phyloP scores from a whole-genome alignment of 768 basidiomycete species.

The Lepiota brunneoincarnata region DNA sequence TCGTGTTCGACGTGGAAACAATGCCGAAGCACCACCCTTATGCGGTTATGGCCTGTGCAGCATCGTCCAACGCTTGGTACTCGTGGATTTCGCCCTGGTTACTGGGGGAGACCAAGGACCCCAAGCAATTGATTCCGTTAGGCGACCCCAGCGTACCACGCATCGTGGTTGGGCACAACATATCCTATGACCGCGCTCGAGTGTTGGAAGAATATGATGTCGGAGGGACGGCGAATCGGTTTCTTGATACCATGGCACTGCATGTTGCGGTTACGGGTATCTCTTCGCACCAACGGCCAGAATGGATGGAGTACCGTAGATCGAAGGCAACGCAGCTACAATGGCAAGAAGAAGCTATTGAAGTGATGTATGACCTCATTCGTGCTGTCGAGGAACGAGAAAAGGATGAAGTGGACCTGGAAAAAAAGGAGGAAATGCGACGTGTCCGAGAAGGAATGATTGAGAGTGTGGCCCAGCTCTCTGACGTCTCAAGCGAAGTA shows the following conservation, averaged over 20 bases:
- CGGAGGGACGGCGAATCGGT: conserved; percentile 66
- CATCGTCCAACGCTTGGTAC: conserved; percentile 85
- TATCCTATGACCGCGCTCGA: conserved; percentile 89
- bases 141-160: conserved; percentile 52
- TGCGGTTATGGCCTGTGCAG: conserved; percentile 88
- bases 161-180: conserved; percentile 90
- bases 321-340: conserved; percentile 53
- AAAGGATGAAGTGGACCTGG: conserved; percentile 43
- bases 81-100: conserved; percentile 96
- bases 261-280: conserved; percentile 95
- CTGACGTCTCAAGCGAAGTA: conserved; percentile 12
- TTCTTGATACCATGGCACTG: conserved; percentile 91
- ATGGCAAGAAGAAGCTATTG: conserved; percentile 60
- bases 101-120: conserved; percentile 51
- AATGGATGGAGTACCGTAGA: conserved; percentile 87
- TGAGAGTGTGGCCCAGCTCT: conserved; percentile 30
- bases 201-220: conserved; percentile 82
- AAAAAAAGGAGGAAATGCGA: conserved; percentile 41
- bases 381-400: conserved; percentile 44
- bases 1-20: conserved; percentile 94
- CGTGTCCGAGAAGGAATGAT: conserved; percentile 35
- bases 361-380: conserved; percentile 46
- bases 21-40: conserved; percentile 80
- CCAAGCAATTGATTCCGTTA: conserved; percentile 73
- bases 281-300: conserved; percentile 90